phyloP scores from a whole-genome alignment of 2,329 filamentous ascomycete genomes.

The Colletotrichum sp. region DNA sequence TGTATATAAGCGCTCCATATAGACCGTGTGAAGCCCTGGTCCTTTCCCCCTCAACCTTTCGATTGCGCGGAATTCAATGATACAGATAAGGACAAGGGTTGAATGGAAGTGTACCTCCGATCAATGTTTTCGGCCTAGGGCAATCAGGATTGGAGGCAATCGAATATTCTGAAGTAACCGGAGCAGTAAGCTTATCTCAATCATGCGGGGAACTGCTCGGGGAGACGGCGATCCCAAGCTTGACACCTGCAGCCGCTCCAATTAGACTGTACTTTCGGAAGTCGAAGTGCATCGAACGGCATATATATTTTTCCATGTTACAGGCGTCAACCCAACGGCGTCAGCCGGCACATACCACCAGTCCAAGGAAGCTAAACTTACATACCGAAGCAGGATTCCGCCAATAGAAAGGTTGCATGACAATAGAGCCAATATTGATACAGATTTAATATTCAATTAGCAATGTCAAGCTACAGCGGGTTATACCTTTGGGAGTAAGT shows the following conservation, averaged over 20 bases:
- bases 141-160: accelerated
- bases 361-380: no score
- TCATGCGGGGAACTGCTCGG: background rate
- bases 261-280: background rate
- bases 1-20: background rate
- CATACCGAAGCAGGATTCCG: background rate
- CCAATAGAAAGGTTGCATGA: background rate
- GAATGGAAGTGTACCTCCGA: background rate
- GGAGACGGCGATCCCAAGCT: background rate
- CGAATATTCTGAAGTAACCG: background rate
- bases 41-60: background rate
- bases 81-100: background rate
- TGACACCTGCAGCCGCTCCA: background rate
- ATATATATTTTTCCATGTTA: background rate
- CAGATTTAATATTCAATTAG: no score
- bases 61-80: background rate
- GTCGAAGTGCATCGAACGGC: background rate
- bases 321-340: background rate
- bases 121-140: background rate
- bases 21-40: background rate
- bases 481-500: background rate
- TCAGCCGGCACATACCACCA: background rate
- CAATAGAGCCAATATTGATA: background rate
- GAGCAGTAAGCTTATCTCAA: background rate
- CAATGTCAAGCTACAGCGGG: background rate